Base-by-base conservation (phyloP, 108 stramenopile species). In the Hondaea fermentalgiana region DNA sequence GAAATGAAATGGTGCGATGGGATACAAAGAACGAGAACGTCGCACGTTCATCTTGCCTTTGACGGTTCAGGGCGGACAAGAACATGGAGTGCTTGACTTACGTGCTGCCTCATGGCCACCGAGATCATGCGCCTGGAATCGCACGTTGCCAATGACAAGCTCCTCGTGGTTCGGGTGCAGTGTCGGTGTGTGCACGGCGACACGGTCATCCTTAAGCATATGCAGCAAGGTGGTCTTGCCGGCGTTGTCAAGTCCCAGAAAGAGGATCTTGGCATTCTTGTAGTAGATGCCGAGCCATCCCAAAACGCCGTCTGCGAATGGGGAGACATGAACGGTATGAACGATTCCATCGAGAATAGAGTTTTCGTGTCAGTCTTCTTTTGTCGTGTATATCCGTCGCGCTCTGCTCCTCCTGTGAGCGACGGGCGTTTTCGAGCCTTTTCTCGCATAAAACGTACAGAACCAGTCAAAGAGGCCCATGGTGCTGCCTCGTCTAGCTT, bases 231-330 rank as follows among this genome's bases (percentile, higher is more conserved):
- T 98, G 59, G 99, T 99, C 91, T 99, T 99, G 21, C 99, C 99
- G 45, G 99, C 99, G 93, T 98, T 98, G 92, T 99, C 99, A n/a
- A 99, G 89, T 16, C 99, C 99, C 90, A 98, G 92, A 92, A 99
- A 99, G 60, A 99, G 93, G 91, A 99, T 98, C 91, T 99, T 99
- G 89, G 99, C 99, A 91, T 98, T 97, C 94, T 99, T 99, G 95
- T 98, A 97, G 91, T 98, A 98, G 28, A 99, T 95, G 19, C 99
- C 99, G 3, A 83, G 45, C 49, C 51, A 83, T 21, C 76, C 51
- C 45, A 83, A 45, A 16, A 53, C 76, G 45, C 76, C 51, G 76
- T 83, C 64, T 69, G 64, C 42, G 42, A 8, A 69, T 17, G 42
- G 10, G 35, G 35, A 69, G 6, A 19, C 21, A 19, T n/a, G 59